Conservation (phyloP, 176 grass and related monocot genomes). For the Alopecurus myosuroides region DNA sequence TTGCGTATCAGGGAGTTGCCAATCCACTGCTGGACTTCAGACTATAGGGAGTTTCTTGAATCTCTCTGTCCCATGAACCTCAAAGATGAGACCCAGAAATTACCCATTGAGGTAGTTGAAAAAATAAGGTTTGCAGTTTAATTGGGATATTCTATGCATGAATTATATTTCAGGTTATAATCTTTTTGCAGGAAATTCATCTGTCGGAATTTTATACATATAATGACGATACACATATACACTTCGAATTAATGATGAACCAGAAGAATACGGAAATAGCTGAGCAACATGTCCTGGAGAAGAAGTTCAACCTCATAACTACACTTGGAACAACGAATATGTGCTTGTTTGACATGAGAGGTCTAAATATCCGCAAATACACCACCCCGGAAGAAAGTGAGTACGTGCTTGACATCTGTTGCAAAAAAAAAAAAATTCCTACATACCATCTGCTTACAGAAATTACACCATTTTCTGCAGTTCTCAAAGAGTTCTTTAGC, state of each 20-base stretch:
- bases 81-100: not conserved
- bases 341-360: conserved; percentile 45
- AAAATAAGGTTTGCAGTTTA: not conserved
- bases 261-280: conserved; percentile 60
- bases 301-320: conserved; percentile 82
- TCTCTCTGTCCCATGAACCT: not conserved
- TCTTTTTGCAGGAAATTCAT: conserved; percentile 33
- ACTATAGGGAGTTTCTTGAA: conserved; percentile 61
- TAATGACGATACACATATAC: conserved; percentile 49
- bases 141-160: not conserved
- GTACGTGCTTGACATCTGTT: not conserved
- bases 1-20: conserved; percentile 44
- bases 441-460: not conserved
- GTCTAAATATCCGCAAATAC: conserved; percentile 43
- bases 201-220: not conserved
- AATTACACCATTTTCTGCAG: conserved; percentile 3
- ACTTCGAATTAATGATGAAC: conserved; percentile 47
- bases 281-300: conserved; percentile 58
- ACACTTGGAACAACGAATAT: conserved; percentile 59
- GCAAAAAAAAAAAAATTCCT: not conserved
- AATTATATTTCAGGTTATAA: not conserved
- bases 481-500: conserved; percentile 40
- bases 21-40: conserved; percentile 61
- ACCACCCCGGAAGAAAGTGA: conserved; percentile 43
- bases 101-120: not conserved